Evolutionary conservation across 208 protist species (phyloP).

Genomic region (Naegleria gruberi): DNA sequence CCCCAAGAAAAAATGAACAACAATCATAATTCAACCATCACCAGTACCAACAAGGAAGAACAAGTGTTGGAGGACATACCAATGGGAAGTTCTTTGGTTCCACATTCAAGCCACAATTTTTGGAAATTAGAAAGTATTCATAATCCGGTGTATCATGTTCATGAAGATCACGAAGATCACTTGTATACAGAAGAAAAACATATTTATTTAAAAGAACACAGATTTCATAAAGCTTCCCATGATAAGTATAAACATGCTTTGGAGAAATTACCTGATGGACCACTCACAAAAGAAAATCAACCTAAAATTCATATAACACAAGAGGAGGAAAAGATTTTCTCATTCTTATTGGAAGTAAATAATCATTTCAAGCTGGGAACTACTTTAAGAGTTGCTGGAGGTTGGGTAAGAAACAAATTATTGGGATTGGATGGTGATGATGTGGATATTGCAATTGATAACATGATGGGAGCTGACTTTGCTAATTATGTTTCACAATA

Average conservation of each 20-base stretch:
- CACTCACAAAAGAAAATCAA: background rate
- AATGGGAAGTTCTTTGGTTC: too few relatives aligned
- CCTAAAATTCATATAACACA: background rate
- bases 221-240: background rate
- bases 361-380: slow-evolving; percentile 47
- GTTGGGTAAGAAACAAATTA: slow-evolving; percentile 95
- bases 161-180: background rate
- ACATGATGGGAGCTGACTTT: slow-evolving; percentile 68
- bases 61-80: too few relatives aligned
- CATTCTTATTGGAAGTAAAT: slow-evolving; percentile 62
- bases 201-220: background rate
- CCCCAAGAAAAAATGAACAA: too few relatives aligned
- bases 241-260: background rate
- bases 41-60: too few relatives aligned
- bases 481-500: slow-evolving; percentile 66
- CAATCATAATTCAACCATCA: background rate
- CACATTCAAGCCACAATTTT: background rate
- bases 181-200: background rate
- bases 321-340: slow-evolving; percentile 65
- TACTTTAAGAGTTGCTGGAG: slow-evolving; percentile 79
- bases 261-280: background rate
- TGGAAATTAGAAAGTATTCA: background rate
- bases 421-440: slow-evolving; percentile 80
- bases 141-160: background rate
- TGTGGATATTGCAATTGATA: slow-evolving; percentile 95